These are phyloP conservation scores for Mycena rebaudengoi DNA, from an alignment of 768 basidiomycete species.

Conservation along the genomic window DNA sequence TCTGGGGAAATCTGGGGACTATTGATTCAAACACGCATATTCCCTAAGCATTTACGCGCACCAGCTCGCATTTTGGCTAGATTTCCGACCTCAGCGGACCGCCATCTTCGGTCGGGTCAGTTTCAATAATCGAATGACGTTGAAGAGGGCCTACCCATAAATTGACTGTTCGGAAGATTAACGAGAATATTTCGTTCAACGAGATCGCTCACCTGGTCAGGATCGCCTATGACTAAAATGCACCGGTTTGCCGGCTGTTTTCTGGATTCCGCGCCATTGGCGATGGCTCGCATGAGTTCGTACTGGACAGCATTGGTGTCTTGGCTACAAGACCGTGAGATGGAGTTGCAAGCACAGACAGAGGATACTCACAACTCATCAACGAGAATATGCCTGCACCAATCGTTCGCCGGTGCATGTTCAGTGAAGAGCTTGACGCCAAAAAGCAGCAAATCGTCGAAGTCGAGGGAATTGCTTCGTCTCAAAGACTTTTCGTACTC, in stretches of 20 bases:
- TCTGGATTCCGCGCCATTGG: no score
- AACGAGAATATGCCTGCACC: constrained; percentile 77
- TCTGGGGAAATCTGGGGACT: constrained; percentile 63
- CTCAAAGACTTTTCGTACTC: constrained; percentile 72
- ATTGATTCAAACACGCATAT: no score
- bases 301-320: constrained; percentile 89
- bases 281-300: constrained; percentile 77
- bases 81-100: constrained; percentile 82
- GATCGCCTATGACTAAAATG: constrained; percentile 88
- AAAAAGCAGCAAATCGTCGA: constrained; percentile 83
- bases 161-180: no score
- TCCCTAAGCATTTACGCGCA: constrained; percentile 29
- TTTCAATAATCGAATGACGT: no score
- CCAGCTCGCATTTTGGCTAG: constrained; percentile 76
- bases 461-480: constrained; percentile 79
- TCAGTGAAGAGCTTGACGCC: constrained; percentile 70
- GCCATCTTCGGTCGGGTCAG: constrained; percentile 81
- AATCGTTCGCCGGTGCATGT: constrained; percentile 57
- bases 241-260: constrained; percentile 49
- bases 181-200: no score
- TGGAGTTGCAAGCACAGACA: neutral
- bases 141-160: neutral
- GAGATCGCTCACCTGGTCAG: no score
- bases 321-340: constrained; percentile 51
- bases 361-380: constrained; percentile 78